Evolutionary conservation across 768 basidiomycete genomes (phyloP).

Genomic region (Mycena latifolia): DNA sequence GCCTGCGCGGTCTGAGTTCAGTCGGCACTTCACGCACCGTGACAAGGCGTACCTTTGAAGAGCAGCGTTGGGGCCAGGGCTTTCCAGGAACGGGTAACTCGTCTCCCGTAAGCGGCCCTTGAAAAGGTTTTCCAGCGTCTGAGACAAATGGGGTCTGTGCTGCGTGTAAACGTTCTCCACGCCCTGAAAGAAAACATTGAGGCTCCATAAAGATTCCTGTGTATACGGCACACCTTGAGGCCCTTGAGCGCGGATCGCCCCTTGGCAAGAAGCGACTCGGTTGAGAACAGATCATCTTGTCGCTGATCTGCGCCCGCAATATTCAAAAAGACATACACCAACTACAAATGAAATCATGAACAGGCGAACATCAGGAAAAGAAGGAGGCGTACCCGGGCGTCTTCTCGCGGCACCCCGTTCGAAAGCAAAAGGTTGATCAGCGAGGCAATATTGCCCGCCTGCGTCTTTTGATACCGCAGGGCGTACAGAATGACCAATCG

Average conservation of each 20-base stretch:
- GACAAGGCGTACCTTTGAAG: slow-evolving; percentile 70
- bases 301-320: slow-evolving; percentile 96
- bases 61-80: slow-evolving; percentile 71
- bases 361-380: slow-evolving; percentile 20
- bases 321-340: slow-evolving; percentile 94
- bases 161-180: slow-evolving; percentile 99
- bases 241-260: slow-evolving; percentile 97
- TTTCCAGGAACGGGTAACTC: slow-evolving; percentile 90
- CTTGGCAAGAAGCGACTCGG: slow-evolving; percentile 93
- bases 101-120: slow-evolving; percentile 89
- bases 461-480: slow-evolving; percentile 92
- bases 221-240: slow-evolving; percentile 72
- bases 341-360: slow-evolving; percentile 56
- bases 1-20: slow-evolving; percentile 57
- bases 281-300: slow-evolving; percentile 97
- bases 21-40: slow-evolving; percentile 8
- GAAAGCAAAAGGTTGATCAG: slow-evolving; percentile 80
- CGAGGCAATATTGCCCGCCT: slow-evolving; percentile 83
- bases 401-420: slow-evolving; percentile 82
- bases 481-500: slow-evolving; percentile 93
- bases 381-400: slow-evolving; percentile 68
- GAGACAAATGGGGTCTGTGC: slow-evolving; percentile 92
- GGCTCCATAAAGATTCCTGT: background rate
- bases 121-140: slow-evolving; percentile 91
- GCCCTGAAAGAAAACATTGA: slow-evolving; percentile 64